Conservation (phyloP, 495 filamentous ascomycete species). For the Xylaria flabelliformis region DNA sequence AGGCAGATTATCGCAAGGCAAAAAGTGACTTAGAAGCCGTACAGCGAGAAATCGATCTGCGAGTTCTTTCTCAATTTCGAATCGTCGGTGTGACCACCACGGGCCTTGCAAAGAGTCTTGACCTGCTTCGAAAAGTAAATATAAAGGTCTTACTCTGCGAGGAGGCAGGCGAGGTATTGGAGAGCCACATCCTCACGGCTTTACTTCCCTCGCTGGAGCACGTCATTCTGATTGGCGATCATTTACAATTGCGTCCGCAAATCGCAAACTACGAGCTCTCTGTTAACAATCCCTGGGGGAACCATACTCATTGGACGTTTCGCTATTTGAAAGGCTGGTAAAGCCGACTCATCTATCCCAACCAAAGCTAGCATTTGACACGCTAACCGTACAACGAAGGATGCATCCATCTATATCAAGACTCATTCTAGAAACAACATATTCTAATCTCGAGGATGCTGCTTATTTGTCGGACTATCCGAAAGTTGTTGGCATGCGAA, state of each 20-base stretch:
- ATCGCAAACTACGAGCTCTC: conserved; percentile 68
- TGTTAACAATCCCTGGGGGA: conserved; percentile 59
- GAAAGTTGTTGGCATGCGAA: conserved; percentile 64
- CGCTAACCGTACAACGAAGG: conserved; percentile 69
- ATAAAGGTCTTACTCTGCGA: conserved; percentile 75
- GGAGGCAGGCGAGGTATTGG: conserved; percentile 78
- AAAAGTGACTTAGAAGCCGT: conserved; percentile 39
- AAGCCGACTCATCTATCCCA: conserved; percentile 43
- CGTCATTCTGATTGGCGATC: conserved; percentile 77
- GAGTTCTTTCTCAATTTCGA: conserved; percentile 48
- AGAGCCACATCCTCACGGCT: conserved; percentile 70
- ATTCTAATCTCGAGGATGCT: conserved; percentile 63
- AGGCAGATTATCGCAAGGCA: conserved; percentile 18
- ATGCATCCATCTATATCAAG: conserved; percentile 76
- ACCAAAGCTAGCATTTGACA: conserved; percentile 58
- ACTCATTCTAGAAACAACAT: conserved; percentile 63
- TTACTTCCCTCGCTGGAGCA: conserved; percentile 74
- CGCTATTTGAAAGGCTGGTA: conserved; percentile 72
- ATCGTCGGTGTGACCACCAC: conserved; percentile 80
- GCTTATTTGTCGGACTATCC: conserved; percentile 58
- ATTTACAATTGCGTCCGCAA: conserved; percentile 73
- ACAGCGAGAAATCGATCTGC: conserved; percentile 55
- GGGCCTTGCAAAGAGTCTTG: conserved; percentile 69
- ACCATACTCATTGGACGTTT: conserved; percentile 68
- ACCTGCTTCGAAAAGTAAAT: conserved; percentile 62